Evolutionary conservation across 164 flowering plant species (phyloP).

Genomic region (Magnolia sinica): DNA sequence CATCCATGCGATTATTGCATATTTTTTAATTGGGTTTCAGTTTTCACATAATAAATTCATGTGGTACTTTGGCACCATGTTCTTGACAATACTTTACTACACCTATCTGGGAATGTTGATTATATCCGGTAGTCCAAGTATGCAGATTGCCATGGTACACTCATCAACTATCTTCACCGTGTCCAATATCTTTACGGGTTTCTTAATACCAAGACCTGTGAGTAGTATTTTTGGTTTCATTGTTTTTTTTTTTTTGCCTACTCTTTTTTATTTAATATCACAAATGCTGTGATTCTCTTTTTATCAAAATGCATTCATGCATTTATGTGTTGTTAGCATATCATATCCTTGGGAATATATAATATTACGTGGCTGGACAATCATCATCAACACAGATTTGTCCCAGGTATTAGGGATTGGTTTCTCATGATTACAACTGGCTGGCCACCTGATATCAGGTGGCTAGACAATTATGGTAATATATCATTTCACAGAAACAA

Average conservation of each 20-base stretch:
- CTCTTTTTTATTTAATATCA: no score
- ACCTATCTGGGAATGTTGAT: conserved; percentile 48
- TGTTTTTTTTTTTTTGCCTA: not conserved
- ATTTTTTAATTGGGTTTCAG: conserved; percentile 37
- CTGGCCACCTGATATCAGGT: no score
- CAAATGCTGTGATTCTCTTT: no score
- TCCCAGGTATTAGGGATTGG: no score
- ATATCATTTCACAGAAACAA: no score
- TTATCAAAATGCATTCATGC: no score
- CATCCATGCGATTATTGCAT: conserved; percentile 30
- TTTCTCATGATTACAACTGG: no score
- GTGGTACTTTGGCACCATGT: conserved; percentile 39
- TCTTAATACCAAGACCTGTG: conserved; percentile 47
- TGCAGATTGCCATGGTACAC: conserved; percentile 30
- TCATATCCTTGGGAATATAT: no score
- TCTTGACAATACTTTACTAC: conserved; percentile 36
- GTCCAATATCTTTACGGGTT: conserved; percentile 47
- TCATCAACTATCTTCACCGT: conserved; percentile 25
- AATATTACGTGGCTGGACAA: no score
- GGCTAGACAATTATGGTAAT: no score
- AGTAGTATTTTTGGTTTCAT: conserved; percentile 7
- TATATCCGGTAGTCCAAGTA: conserved; percentile 37
- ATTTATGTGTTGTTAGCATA: no score
- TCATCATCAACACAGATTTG: no score
- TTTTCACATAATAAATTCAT: conserved; percentile 41